Conservation (phyloP, 257 asterid species). For the Penstemon eatonii region DNA sequence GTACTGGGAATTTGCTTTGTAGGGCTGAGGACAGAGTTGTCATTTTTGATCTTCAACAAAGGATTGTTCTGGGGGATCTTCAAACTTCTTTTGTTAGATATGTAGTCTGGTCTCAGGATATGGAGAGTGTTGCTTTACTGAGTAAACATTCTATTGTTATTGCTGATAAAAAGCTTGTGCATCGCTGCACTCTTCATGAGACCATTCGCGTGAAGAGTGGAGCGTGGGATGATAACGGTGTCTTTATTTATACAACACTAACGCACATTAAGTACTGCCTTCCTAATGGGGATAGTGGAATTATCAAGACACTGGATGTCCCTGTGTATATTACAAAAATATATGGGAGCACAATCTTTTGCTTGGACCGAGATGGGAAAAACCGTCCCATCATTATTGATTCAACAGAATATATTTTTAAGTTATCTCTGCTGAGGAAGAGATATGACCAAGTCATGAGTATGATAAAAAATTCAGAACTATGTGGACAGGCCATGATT, state of each 20-base stretch:
- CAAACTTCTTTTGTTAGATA: slow-evolving; percentile 83
- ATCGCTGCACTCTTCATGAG: slow-evolving; percentile 97
- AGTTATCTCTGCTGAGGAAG: slow-evolving; percentile 72
- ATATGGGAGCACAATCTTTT: slow-evolving; percentile 79
- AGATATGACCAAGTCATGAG: slow-evolving; percentile 92
- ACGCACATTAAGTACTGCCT: slow-evolving; percentile 96
- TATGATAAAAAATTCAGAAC: slow-evolving; percentile 88
- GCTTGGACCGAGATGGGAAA: slow-evolving; percentile 97
- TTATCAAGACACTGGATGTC: slow-evolving; percentile 84
- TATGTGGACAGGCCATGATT: slow-evolving; percentile 99
- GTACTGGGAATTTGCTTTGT: slow-evolving; percentile 90
- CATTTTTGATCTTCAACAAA: slow-evolving; percentile 91
- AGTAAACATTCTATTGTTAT: slow-evolving; percentile 96
- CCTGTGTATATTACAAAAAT: slow-evolving; percentile 90
- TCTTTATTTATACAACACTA: slow-evolving; percentile 84
- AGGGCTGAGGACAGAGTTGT: slow-evolving; percentile 95
- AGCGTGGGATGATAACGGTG: slow-evolving; percentile 99
- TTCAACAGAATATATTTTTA: slow-evolving; percentile 85
- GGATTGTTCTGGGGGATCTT: slow-evolving; percentile 79
- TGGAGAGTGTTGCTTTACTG: slow-evolving; percentile 89
- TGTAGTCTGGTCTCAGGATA: slow-evolving; percentile 93
- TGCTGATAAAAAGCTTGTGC: slow-evolving; percentile 87
- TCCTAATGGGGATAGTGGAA: slow-evolving; percentile 97
- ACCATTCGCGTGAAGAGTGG: slow-evolving; percentile 99
- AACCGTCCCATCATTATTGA: slow-evolving; percentile 86